These are phyloP conservation scores for Sugiyamaella chiloensis DNA, from an alignment of 805 yeast genomes.

Conservation along the genomic window DNA sequence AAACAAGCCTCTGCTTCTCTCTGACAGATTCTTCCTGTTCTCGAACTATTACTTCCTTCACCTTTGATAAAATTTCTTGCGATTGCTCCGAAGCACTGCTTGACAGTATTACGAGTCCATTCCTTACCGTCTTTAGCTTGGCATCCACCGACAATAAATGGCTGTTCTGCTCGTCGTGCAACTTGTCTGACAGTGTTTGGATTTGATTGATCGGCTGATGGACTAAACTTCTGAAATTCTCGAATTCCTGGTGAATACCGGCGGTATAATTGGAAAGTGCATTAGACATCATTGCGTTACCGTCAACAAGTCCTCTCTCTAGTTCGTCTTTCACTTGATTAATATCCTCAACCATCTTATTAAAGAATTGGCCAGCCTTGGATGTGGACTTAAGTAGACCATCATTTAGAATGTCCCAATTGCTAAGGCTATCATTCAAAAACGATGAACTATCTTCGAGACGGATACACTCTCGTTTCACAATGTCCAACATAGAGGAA, in stretches of 20 bases:
- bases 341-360: neutral
- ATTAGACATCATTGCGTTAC: neutral
- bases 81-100: neutral
- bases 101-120: neutral
- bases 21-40: conserved; percentile 6
- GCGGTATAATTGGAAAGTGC: neutral
- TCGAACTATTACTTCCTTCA: conserved; percentile 2
- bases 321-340: neutral
- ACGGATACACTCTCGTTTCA: conserved; percentile 5
- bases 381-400: neutral
- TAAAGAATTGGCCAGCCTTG: neutral
- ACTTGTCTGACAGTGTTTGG: neutral
- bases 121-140: conserved; percentile 1
- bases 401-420: conserved; percentile 11
- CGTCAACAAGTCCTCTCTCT: neutral
- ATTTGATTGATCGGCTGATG: neutral
- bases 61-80: neutral
- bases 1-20: conserved; percentile 3
- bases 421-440: conserved; percentile 13
- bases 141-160: neutral
- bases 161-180: neutral
- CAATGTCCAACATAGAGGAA: conserved; percentile 3
- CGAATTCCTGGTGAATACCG: neutral
- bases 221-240: neutral
- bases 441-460: conserved; percentile 13